Base-by-base conservation (phyloP, 1,139 yeast species). In the Arxiozyma slooffiae region DNA sequence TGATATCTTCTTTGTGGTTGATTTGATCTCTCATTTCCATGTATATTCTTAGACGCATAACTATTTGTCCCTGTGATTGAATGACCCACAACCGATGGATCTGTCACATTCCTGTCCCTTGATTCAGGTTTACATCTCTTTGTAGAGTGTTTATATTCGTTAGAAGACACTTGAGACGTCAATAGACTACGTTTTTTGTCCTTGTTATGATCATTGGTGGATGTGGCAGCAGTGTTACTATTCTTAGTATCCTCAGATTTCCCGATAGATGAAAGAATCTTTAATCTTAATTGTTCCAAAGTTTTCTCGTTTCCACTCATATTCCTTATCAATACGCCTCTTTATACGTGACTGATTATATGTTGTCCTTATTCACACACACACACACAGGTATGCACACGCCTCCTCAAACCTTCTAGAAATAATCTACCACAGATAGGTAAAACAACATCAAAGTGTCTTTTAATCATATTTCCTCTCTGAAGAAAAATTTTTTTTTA, bases 261-360 rank as follows among this genome's bases (percentile, higher is more conserved):
- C 38, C 49, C 49, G 56, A 63, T 60, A 5, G 65, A 62, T 1
- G 60, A 62, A 37, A 63, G 59, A 21, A 62, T 62, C 52, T 61
- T 59, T 21, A 63, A 53, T 42, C 66, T 54, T 44, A 63, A 48
- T 41, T 56, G 61, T 49, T 63, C 66, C 41, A 63, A 42, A n/a
- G 56, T 53, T n/a, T 52, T 48, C 17, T 52, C 53, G 39, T 54
- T 54, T 20, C 46, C 46, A 53, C 38, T 34, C 45, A 42, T 45
- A n/a, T 14, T 30, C n/a, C 36, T 30, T 11, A 14, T 30, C 14
- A 30, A 1, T 30, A 14, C 36, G n/a, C 14, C n/a, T 6, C 36
- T 30, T n/a, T 11, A 30, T 30, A 11, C 36, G 14, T 6, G 14
- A 11, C n/a, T n/a, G n/a, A n/a, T n/a, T n/a, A n/a, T n/a, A n/a